phyloP scores from a whole-genome alignment of 768 basidiomycete species.

The Serendipita sp. region DNA sequence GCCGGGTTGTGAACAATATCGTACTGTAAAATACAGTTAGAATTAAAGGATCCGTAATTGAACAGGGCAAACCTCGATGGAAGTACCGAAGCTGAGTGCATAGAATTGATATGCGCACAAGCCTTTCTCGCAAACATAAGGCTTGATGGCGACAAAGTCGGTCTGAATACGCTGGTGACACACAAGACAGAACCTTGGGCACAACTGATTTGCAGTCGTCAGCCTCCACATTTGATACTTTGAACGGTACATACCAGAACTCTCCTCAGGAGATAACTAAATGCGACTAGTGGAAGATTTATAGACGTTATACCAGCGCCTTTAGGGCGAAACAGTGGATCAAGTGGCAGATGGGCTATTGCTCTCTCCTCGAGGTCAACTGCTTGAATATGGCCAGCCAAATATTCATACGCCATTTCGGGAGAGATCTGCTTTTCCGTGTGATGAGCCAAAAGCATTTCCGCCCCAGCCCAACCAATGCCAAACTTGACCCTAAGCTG shows the following conservation, averaged over 20 bases:
- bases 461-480: conserved; percentile 58
- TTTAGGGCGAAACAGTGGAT: conserved; percentile 28
- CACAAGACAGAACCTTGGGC: conserved; percentile 56
- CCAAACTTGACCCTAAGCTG: conserved; percentile 34
- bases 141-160: conserved; percentile 47
- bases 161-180: conserved; percentile 40
- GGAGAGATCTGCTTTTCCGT: conserved; percentile 30
- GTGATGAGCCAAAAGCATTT: conserved; percentile 31
- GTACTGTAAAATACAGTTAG: conserved; percentile 29
- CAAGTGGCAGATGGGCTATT: conserved; percentile 33
- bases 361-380: conserved; percentile 33
- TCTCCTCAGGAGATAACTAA: conserved; percentile 48
- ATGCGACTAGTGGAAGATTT: conserved; percentile 48
- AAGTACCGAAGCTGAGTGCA: conserved; percentile 44
- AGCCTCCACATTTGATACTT: neutral
- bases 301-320: conserved; percentile 24
- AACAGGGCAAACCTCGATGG: conserved; percentile 38
- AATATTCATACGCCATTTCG: conserved; percentile 27
- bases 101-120: conserved; percentile 62
- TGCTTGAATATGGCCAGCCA: conserved; percentile 15
- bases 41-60: neutral
- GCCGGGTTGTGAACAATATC: conserved; percentile 50
- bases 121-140: conserved; percentile 52
- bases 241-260: conserved; percentile 32
- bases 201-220: conserved; percentile 29